These are phyloP conservation scores for Mortierella hygrophila DNA, from an alignment of 192 early-diverging fungal genomes.

Conservation along the genomic window DNA sequence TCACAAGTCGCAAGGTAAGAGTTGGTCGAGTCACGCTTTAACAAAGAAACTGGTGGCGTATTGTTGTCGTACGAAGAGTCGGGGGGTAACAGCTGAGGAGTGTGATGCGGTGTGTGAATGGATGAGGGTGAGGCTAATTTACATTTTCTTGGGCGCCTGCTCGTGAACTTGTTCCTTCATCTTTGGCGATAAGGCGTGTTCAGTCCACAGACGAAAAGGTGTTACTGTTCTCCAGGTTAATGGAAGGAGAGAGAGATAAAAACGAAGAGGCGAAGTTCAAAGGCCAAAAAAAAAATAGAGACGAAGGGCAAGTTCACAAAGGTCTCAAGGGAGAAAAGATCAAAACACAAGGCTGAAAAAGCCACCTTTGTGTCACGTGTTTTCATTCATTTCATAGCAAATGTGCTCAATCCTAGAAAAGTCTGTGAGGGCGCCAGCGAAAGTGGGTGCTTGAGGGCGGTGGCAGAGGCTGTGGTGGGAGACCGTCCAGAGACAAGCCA, in stretches of 20 bases:
- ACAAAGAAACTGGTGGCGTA: too few species aligned
- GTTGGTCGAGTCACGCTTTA: too few species aligned
- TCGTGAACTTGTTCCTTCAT: conserved; percentile 88
- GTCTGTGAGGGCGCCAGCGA: conserved; percentile 36
- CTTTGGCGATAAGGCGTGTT: conserved; percentile 12
- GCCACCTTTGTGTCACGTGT: conserved; percentile 15
- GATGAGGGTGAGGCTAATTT: conserved; percentile 43
- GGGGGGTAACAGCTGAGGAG: too few species aligned
- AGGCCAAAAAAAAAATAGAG: conserved; percentile 27
- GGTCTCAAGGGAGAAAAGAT: neutral
- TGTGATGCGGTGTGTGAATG: neutral
- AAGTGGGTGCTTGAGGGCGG: neutral
- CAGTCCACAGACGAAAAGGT: conserved; percentile 9
- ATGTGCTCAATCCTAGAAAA: conserved; percentile 8
- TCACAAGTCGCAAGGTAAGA: too few species aligned
- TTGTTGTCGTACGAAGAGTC: too few species aligned
- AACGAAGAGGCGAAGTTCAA: neutral
- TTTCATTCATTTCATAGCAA: neutral
- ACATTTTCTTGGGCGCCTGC: conserved; percentile 78
- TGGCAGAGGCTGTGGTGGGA: neutral
- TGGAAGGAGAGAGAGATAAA: neutral
- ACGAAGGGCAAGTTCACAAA: neutral
- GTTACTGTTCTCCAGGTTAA: neutral
- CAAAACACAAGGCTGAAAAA: neutral
- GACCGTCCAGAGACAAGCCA: neutral